A percentile compares a stretch with the other conserved stretches of the same genome.
Conservation (phyloP, 2,329 filamentous ascomycete genomes). For the Aspergillus sclerotialis region DNA sequence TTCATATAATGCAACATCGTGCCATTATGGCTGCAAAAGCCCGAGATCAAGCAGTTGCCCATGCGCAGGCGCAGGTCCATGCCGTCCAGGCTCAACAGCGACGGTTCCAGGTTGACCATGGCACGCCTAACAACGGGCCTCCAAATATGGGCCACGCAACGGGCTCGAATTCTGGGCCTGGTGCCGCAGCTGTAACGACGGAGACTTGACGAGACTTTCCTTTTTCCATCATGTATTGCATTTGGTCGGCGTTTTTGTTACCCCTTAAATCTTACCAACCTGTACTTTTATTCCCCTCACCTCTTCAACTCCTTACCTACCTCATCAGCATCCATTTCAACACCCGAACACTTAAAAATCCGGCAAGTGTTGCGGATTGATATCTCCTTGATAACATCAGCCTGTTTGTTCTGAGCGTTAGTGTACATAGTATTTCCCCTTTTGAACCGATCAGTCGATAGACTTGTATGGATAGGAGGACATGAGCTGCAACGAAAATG, state of each 20-base stretch:
- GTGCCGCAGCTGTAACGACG: slow-evolving; percentile 18
- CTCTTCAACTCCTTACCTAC: slow-evolving; percentile 4
- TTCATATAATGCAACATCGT: slow-evolving; percentile 51
- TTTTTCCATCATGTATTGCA: slow-evolving; percentile 18
- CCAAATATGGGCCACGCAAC: slow-evolving; percentile 16
- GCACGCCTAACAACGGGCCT: slow-evolving; percentile 18
- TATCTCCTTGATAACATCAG: slow-evolving; percentile 14
- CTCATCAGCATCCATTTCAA: slow-evolving; percentile 5
- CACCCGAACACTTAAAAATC: slow-evolving; percentile 9
- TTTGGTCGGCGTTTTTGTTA: slow-evolving; percentile 27
- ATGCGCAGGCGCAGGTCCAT: slow-evolving; percentile 36
- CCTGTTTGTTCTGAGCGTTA: slow-evolving; percentile 23
- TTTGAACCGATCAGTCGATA: slow-evolving; percentile 15
- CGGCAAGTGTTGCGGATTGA: slow-evolving; percentile 15
- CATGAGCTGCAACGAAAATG: slow-evolving; percentile 27
- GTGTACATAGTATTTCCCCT: slow-evolving; percentile 29
- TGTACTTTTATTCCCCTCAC: slow-evolving; percentile 24
- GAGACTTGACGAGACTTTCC: slow-evolving; percentile 22
- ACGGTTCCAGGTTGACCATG: slow-evolving; percentile 30
- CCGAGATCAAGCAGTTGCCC: slow-evolving; percentile 36
- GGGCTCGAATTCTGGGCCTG: slow-evolving; percentile 24
- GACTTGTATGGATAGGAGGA: slow-evolving; percentile 32
- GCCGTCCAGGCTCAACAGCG: slow-evolving; percentile 33
- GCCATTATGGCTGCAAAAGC: slow-evolving; percentile 42
- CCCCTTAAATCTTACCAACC: slow-evolving; percentile 14